Base-by-base conservation (phyloP, 2,329 filamentous ascomycete species). In the Tolypocladium nubicola region DNA sequence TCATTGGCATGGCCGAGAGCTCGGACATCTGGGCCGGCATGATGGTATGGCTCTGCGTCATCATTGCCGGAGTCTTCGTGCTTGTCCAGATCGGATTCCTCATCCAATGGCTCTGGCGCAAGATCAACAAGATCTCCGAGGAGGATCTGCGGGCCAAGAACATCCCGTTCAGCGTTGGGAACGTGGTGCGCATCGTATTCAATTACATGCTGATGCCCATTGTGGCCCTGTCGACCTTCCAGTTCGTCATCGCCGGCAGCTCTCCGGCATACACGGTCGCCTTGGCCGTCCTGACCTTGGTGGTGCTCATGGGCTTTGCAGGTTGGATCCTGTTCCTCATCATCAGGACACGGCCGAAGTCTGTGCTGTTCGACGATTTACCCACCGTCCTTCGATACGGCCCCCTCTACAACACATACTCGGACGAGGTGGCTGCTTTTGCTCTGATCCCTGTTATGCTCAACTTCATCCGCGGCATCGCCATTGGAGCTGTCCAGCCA, bases 331-430 rank as follows among this genome's bases (percentile, higher is more conserved):
- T 96, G 53, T 84, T 84, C 66, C 78, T 96, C 54, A 93, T 97
- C 65, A 84, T 87, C 57, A 84, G 79, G 30, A 94, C 90, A 1
- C 86, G 88, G 61, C 92, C 92, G 7, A 86, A 91, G 60, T 88
- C 90, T 1, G 88, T 90, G 63, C 79, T 99, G 11, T 99, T 97
- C 69, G 94, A 99, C 71, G 91, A 97, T 66, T 79, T 99, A 53
- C 85, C 90, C 8, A 97, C 90, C 0, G 85, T 97, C 10, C 79
- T 99, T 2, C 80, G 90, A 1, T 97, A 96, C 65, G 94, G 94
- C 0, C 90, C 94, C 6, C 77, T 99, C 9, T 99, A 99, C 73
- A 99, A 99, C 73, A 99, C 94, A 0, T 97, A 96, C 70, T 94
- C 89, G 30, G 94, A 99, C 70, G 89, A 93, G 69, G 90, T 91